Evolutionary conservation across 495 filamentous ascomycete species (phyloP).

Genomic region (Neurospora sp.): DNA sequence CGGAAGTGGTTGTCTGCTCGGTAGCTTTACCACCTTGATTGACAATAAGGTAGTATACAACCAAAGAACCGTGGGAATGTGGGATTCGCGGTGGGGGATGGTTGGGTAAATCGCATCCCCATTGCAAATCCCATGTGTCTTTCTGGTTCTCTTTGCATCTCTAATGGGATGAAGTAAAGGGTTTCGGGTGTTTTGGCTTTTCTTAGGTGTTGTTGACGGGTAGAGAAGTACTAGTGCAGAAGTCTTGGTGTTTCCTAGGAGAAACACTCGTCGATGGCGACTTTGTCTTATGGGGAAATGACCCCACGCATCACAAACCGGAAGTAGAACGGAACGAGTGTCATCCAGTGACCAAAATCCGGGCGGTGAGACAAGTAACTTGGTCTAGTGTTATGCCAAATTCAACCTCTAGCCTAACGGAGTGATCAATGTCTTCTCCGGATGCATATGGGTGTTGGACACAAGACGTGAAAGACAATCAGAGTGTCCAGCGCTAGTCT

Average conservation of each 20-base stretch:
- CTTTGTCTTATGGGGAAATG: neutral
- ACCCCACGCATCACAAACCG: conserved; percentile 2
- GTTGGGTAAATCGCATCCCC: neutral
- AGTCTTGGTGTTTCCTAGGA: neutral
- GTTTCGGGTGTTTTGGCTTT: neutral
- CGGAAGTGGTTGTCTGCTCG: neutral
- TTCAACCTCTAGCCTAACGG: neutral
- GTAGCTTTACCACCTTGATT: neutral
- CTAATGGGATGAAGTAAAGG: neutral
- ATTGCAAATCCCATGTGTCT: neutral
- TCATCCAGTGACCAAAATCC: neutral
- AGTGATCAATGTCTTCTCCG: neutral
- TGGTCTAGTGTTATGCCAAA: neutral
- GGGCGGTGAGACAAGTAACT: neutral
- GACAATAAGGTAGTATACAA: neutral
- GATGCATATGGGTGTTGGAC: neutral
- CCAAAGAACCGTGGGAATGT: neutral
- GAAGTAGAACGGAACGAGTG: conserved; percentile 1
- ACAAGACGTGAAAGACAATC: neutral
- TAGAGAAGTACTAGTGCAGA: neutral
- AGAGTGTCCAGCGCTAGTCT: neutral
- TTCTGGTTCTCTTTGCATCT: neutral
- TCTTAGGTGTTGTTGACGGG: neutral
- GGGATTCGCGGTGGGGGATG: neutral
- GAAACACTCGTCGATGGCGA: neutral